These are phyloP conservation scores for Nakaseomyces bracarensis DNA, from an alignment of 1,139 yeast species.

Conservation along the genomic window DNA sequence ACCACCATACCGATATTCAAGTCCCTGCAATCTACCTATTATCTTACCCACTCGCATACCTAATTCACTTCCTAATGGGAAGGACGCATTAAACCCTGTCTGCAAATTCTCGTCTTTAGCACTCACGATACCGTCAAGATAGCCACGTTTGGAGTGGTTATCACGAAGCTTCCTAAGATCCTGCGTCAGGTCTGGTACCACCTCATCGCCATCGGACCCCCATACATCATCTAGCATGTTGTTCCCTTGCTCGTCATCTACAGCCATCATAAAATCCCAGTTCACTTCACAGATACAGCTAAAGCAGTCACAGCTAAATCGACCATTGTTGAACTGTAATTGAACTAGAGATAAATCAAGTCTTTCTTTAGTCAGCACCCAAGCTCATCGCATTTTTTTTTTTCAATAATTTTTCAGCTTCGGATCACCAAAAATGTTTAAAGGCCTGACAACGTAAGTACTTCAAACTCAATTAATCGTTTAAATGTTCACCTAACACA, in stretches of 20 bases:
- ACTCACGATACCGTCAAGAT: slow-evolving; percentile 67
- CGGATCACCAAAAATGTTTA: too few relatives aligned
- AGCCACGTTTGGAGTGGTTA: slow-evolving; percentile 75
- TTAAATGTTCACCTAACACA: too few relatives aligned
- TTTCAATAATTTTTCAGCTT: too few relatives aligned
- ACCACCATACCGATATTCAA: slow-evolving; percentile 19
- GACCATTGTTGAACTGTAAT: too few relatives aligned
- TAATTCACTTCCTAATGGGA: slow-evolving; percentile 61
- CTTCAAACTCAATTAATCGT: too few relatives aligned
- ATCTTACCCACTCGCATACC: slow-evolving; percentile 63
- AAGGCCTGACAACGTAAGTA: too few relatives aligned
- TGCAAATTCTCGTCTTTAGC: slow-evolving; percentile 68
- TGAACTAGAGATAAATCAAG: too few relatives aligned
- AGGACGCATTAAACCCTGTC: slow-evolving; percentile 72
- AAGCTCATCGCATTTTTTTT: too few relatives aligned
- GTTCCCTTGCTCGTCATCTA: not conserved
- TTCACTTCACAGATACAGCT: too few relatives aligned
- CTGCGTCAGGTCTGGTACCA: slow-evolving; percentile 11
- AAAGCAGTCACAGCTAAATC: too few relatives aligned
- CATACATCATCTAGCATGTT: slow-evolving; percentile 24
- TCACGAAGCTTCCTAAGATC: slow-evolving; percentile 40
- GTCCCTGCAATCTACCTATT: slow-evolving; percentile 40
- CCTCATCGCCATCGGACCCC: slow-evolving; percentile 24
- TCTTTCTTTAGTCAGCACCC: too few relatives aligned
- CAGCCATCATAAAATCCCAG: not conserved